Conservation (phyloP, 2,329 filamentous ascomycete genomes). For the Diaporthe destruens region DNA sequence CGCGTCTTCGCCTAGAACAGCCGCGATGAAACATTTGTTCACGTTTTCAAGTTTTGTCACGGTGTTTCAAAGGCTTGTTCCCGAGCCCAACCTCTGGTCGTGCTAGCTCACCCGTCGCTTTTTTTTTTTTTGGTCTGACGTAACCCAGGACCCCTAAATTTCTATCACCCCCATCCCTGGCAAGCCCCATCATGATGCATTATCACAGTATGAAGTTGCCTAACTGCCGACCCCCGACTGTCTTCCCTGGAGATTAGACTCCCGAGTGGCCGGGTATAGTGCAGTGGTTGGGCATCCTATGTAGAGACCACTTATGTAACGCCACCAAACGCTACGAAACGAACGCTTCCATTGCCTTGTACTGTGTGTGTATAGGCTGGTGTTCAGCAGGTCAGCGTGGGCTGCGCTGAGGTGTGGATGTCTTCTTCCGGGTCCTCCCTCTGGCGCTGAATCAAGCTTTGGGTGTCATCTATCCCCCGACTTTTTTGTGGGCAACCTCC, state of each 20-base stretch:
- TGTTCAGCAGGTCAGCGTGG: no score
- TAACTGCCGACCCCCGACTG: not conserved
- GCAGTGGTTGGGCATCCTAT: not conserved
- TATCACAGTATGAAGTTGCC: not conserved
- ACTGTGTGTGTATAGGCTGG: not conserved
- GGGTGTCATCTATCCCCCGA: no score
- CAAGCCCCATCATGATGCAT: constrained; percentile 11
- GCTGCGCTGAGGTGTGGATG: not conserved
- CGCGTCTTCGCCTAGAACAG: no score
- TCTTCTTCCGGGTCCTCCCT: not conserved
- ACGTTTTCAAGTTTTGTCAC: constrained; percentile 11
- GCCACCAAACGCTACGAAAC: no score
- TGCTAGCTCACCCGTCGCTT: not conserved
- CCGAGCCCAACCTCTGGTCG: not conserved
- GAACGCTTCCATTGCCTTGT: no score
- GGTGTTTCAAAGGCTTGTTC: constrained; percentile 13
- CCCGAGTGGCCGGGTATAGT: not conserved
- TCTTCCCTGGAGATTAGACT: not conserved
- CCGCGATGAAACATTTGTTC: constrained; percentile 4
- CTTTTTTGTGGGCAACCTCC: no score
- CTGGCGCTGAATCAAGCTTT: not conserved
- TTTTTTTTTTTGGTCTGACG: constrained; percentile 9
- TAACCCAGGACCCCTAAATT: constrained; percentile 31
- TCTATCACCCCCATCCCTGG: constrained; percentile 19
- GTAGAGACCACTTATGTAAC: constrained; percentile 4